Percentiles rank a stretch among this genome's conserved stretches.
phyloP scores from a whole-genome alignment of 345 rosid species.

The Populus alba region DNA sequence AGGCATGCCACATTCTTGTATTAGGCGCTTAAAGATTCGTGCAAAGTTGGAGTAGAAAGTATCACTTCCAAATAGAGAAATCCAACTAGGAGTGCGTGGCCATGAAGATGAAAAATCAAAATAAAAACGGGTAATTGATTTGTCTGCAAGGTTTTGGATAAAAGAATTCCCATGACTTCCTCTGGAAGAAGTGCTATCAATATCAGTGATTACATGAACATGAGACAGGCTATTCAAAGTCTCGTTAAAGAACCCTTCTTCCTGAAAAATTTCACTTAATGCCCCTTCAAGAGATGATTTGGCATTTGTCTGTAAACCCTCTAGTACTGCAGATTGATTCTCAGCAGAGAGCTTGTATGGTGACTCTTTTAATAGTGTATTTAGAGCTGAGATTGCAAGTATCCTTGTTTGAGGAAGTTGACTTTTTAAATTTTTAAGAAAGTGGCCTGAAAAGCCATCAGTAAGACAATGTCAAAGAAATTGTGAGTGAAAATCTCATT shows the following conservation, averaged over 20 bases:
- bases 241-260: conserved; percentile 86
- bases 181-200: conserved; percentile 68
- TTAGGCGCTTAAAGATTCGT: conserved; percentile 82
- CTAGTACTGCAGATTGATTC: conserved; percentile 30
- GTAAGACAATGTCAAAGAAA: not conserved
- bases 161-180: conserved; percentile 80
- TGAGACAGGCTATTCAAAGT: conserved; percentile 90
- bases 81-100: conserved; percentile 99
- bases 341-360: conserved; percentile 70
- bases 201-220: conserved; percentile 82
- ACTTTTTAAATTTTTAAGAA: conserved; percentile 87
- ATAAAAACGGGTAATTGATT: conserved; percentile 90
- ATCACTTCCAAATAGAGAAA: conserved; percentile 83
- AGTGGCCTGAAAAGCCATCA: conserved; percentile 67
- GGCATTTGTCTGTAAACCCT: conserved; percentile 38
- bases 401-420: conserved; percentile 99
- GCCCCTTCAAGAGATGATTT: conserved; percentile 80
- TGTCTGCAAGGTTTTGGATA: conserved; percentile 86
- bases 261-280: conserved; percentile 70
- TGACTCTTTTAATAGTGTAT: conserved; percentile 87
- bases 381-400: conserved; percentile 93
- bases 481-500: not conserved
- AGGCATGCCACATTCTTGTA: conserved; percentile 94
- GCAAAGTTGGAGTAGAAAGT: conserved; percentile 92
- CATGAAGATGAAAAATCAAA: conserved; percentile 95